Percentiles rank a stretch among this genome's conserved stretches.
These are phyloP conservation scores for Xylaria scruposa DNA, from an alignment of 495 filamentous ascomycete genomes.

Conservation along the genomic window DNA sequence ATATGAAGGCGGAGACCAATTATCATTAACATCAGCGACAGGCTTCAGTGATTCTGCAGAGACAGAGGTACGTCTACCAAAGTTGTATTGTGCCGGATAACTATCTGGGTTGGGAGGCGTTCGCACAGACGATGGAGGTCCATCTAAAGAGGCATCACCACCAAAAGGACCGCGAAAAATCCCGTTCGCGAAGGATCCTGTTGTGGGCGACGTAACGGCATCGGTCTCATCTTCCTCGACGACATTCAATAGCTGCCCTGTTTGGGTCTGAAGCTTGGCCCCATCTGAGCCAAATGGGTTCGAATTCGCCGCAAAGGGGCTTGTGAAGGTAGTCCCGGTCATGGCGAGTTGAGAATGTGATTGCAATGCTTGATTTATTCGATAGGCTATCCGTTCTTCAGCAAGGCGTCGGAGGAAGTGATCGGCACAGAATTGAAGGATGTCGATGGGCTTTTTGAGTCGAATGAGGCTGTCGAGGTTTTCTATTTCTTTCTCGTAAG, in stretches of 20 bases:
- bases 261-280: constrained; percentile 35
- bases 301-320: constrained; percentile 58
- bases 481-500: constrained; percentile 66
- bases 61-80: constrained; percentile 92
- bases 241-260: constrained; percentile 54
- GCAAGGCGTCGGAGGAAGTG: constrained; percentile 68
- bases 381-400: constrained; percentile 62
- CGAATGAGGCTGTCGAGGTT: constrained; percentile 62
- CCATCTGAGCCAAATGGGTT: constrained; percentile 57
- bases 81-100: constrained; percentile 91
- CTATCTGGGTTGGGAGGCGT: constrained; percentile 62
- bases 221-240: constrained; percentile 68
- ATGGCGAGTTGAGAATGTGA: constrained; percentile 41
- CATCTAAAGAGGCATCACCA: constrained; percentile 50
- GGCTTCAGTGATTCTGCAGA: constrained; percentile 97
- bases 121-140: constrained; percentile 49
- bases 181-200: constrained; percentile 51
- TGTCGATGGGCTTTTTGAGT: constrained; percentile 59
- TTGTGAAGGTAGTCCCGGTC: constrained; percentile 61
- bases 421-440: constrained; percentile 73
- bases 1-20: constrained; percentile 88
- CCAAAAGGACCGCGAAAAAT: constrained; percentile 55
- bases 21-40: constrained; percentile 77
- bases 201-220: constrained; percentile 62
- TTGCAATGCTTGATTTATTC: constrained; percentile 37